These are phyloP conservation scores for Apocynum venetum DNA, from an alignment of 257 asterid genomes.

Conservation along the genomic window DNA sequence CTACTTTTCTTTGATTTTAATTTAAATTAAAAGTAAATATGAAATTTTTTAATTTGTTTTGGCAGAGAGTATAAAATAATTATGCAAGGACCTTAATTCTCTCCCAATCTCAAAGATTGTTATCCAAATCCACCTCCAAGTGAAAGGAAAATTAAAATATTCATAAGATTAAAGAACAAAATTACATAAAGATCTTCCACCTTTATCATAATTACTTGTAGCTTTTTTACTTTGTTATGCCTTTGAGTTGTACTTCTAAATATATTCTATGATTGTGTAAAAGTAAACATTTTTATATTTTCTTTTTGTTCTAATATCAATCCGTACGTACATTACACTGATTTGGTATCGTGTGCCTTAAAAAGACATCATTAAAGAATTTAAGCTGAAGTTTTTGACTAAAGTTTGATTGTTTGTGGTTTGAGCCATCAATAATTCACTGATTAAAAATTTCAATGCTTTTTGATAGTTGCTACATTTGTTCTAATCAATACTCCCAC, in stretches of 20 bases:
- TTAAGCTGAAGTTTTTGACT: background rate
- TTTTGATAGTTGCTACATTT: background rate
- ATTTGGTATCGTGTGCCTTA: constrained; percentile 1
- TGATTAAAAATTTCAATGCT: background rate
- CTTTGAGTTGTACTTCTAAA: constrained; percentile 15
- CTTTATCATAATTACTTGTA: constrained; percentile 1
- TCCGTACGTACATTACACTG: constrained; percentile 35
- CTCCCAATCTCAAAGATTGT: constrained; percentile 24
- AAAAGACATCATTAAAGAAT: background rate
- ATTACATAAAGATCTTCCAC: constrained; percentile 12
- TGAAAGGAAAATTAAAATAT: background rate
- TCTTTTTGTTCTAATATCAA: background rate
- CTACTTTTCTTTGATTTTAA: too few species aligned
- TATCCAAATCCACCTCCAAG: constrained; percentile 38
- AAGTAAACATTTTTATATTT: background rate
- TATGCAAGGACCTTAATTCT: constrained; percentile 4
- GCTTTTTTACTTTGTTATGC: background rate
- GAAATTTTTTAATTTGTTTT: too few species aligned
- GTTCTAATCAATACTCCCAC: background rate
- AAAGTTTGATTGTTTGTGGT: background rate
- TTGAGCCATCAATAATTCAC: background rate
- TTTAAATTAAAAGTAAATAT: too few species aligned
- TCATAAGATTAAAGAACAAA: constrained; percentile 2
- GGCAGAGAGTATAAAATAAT: too few species aligned
- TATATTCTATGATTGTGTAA: constrained; percentile 15